Percentiles rank a stretch among this genome's conserved stretches.
Conservation (phyloP, 345 rosid genomes). For the Citrus trifoliata region DNA sequence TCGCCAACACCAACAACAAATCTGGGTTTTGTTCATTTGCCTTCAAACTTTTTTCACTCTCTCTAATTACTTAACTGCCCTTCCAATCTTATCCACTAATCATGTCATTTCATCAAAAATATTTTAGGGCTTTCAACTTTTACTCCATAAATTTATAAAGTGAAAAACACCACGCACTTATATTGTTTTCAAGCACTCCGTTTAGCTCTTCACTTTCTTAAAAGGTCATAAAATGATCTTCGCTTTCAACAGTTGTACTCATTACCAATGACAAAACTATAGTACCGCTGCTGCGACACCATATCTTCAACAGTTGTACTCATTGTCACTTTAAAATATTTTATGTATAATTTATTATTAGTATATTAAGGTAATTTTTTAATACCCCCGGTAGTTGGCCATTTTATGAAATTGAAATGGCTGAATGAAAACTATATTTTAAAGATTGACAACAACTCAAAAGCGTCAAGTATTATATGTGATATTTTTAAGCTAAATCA, state of each 20-base stretch:
- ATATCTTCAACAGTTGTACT: too few relatives aligned
- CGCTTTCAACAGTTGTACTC: background rate
- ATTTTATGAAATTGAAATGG: too few relatives aligned
- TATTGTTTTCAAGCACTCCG: background rate
- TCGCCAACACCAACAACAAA: constrained; percentile 16
- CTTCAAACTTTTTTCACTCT: background rate
- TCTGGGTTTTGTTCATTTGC: constrained; percentile 5
- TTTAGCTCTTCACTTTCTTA: background rate
- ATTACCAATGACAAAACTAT: background rate
- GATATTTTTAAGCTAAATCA: too few relatives aligned
- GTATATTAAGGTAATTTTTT: too few relatives aligned
- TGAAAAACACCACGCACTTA: background rate
- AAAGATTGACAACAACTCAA: too few relatives aligned
- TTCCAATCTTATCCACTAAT: constrained; percentile 11
- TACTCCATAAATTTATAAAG: background rate
- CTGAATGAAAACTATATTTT: too few relatives aligned
- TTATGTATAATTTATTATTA: too few relatives aligned
- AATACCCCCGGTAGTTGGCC: too few relatives aligned
- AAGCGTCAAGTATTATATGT: too few relatives aligned
- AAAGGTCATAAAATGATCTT: background rate
- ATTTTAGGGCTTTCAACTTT: background rate
- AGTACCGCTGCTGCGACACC: too few relatives aligned
- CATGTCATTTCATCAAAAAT: background rate
- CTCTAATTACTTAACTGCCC: background rate
- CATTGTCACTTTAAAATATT: too few relatives aligned